Evolutionary conservation across 2,329 filamentous ascomycete genomes (phyloP).

Genomic region (Penicillium sp.): DNA sequence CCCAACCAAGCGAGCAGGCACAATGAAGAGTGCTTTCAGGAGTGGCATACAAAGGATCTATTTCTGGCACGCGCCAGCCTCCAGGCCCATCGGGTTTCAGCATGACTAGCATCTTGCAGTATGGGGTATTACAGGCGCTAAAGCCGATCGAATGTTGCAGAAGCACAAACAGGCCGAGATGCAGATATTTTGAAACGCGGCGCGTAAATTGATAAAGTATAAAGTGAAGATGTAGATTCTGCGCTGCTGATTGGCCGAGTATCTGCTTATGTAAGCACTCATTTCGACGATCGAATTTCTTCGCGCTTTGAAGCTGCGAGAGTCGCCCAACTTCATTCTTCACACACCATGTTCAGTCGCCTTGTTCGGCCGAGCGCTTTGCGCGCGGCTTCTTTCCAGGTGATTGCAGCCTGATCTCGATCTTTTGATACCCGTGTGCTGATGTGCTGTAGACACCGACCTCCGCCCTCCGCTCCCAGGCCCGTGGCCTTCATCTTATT

Average conservation of each 20-base stretch:
- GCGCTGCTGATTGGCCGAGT: slow-evolving; percentile 22
- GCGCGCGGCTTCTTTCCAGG: slow-evolving; percentile 39
- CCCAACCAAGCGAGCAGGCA: neutral
- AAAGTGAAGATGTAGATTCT: slow-evolving; percentile 16
- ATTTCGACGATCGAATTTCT: slow-evolving; percentile 33
- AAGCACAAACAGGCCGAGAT: slow-evolving; percentile 1
- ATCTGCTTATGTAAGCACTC: slow-evolving; percentile 12
- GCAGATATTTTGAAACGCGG: slow-evolving; percentile 9
- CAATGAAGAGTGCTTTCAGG: slow-evolving; percentile 5
- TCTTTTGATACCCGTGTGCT: slow-evolving; percentile 9
- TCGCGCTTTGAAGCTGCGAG: slow-evolving; percentile 22
- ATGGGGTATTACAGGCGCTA: slow-evolving; percentile 14
- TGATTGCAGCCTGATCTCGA: slow-evolving; percentile 20
- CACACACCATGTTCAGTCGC: slow-evolving; percentile 40
- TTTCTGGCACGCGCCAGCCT: slow-evolving; percentile 31
- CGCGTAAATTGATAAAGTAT: slow-evolving; percentile 12
- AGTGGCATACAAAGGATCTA: slow-evolving; percentile 15
- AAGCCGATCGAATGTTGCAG: slow-evolving; percentile 7
- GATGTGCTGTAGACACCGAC: slow-evolving; percentile 28
- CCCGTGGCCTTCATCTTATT: slow-evolving; percentile 41
- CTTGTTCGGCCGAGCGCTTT: slow-evolving; percentile 41
- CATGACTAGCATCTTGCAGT: slow-evolving; percentile 18
- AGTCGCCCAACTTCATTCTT: slow-evolving; percentile 18
- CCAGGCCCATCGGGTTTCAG: slow-evolving; percentile 25
- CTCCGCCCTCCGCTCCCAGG: slow-evolving; percentile 37